Base-by-base conservation (phyloP, 495 filamentous ascomycete species). In the Trichoderma orchidacearum region DNA sequence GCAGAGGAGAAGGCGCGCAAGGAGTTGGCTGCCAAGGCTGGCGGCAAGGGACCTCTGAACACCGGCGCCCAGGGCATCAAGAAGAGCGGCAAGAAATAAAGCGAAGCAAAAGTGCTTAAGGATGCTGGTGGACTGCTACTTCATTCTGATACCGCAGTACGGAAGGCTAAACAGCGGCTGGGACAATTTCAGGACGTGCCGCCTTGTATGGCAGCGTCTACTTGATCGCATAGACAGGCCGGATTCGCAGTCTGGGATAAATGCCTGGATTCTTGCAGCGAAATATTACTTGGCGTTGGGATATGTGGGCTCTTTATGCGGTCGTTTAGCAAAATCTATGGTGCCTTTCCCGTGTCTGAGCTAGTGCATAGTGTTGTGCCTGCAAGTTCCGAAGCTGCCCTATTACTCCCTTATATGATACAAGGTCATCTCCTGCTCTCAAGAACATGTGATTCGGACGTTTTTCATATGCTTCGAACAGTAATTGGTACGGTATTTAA, bases 1-100 rank as follows among this genome's bases (percentile, higher is more conserved):
- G 62, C 58, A 90, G 87, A 87, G 58, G 84, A 84, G 65, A 87
- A 88, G 76, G 86, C 85, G 8, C 84, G 81, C 72, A 84, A 86
- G 69, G 86, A 87, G 3, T 63, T 90, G 70, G 77, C 80, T 28
- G 80, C 84, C 50, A 83, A 85, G 70, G 73, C 76, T 12, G 71
- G 70, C 54, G 79, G 79, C 59, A 83, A 76, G 68, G 80, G 73
- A 6, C 78, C 78, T 57, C 58, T 77, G 74, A 89, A 87, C 71
- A 84, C 83, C 51, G 88, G 87, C 31, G 66, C 76, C 53, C 87
- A 91, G 73, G 87, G 87, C 52, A 93, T 93, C 75, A 93, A 91
- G 83, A 91, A 89, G 76, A 88, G 84, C 30, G 87, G 87, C 66
- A 91, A 93, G 85, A 90, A 90, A 78, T 89, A 79, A 74, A 62